Evolutionary conservation across 768 basidiomycete species (phyloP).

Genomic region (Sarcomyxa edulis): DNA sequence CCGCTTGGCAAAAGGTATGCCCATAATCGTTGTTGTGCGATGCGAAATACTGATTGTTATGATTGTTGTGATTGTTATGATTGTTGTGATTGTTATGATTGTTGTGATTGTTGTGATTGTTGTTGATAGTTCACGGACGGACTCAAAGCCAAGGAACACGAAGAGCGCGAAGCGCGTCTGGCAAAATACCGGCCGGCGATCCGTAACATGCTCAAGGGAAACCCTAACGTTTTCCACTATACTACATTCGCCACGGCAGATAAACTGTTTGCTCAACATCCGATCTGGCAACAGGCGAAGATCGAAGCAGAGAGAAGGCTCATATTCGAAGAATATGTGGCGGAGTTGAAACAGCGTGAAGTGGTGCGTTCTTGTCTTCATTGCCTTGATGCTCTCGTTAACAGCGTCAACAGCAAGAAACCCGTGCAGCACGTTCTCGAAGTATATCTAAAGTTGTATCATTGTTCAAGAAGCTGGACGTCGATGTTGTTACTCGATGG

Average conservation of each 20-base stretch:
- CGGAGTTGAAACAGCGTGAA: constrained; percentile 83
- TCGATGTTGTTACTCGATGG: constrained; percentile 95
- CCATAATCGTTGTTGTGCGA: background rate
- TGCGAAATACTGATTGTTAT: background rate
- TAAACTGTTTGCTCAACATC: constrained; percentile 78
- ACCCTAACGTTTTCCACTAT: constrained; percentile 87
- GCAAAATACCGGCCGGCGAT: constrained; percentile 83
- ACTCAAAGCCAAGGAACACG: constrained; percentile 76
- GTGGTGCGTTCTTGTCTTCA: constrained; percentile 52
- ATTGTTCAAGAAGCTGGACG: constrained; percentile 81
- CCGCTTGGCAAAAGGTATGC: constrained; percentile 86
- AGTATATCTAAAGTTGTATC: constrained; percentile 80
- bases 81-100: background rate
- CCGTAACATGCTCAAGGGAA: constrained; percentile 81
- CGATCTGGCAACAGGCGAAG: constrained; percentile 86
- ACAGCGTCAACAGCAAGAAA: constrained; percentile 55
- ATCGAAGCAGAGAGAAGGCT: constrained; percentile 81
- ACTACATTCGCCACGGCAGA: constrained; percentile 89
- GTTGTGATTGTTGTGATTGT: constrained; percentile 5
- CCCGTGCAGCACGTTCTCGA: constrained; percentile 67
- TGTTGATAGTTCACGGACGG: constrained; percentile 64
- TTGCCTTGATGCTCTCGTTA: constrained; percentile 2
- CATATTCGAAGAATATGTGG: constrained; percentile 90
- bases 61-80: background rate
- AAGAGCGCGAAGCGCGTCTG: constrained; percentile 79